These are phyloP conservation scores for Xerocomellus chrysenteron DNA, from an alignment of 768 basidiomycete genomes.

Conservation along the genomic window DNA sequence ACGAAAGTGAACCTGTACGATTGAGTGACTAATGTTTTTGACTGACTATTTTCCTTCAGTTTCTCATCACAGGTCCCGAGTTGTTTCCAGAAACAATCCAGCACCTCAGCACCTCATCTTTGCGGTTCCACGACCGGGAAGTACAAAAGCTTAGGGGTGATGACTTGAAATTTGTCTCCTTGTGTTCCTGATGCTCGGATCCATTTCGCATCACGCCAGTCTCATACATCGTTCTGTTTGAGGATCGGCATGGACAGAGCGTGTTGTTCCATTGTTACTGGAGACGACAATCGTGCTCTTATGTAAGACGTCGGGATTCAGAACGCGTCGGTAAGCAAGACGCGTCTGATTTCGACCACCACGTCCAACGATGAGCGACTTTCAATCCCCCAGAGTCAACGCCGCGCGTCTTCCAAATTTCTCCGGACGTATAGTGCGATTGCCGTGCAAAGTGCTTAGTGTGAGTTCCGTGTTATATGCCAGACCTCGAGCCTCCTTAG, in stretches of 20 bases:
- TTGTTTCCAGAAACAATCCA: constrained; percentile 2
- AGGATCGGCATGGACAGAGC: neutral
- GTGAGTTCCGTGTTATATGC: constrained; percentile 31
- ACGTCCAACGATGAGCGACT: constrained; percentile 23
- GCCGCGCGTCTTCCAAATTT: constrained; percentile 54
- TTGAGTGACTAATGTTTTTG: neutral
- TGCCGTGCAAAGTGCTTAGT: constrained; percentile 61
- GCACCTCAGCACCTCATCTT: neutral
- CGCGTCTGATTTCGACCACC: constrained; percentile 4
- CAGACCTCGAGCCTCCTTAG: neutral
- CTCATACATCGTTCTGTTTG: neutral
- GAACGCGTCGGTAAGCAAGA: constrained; percentile 11
- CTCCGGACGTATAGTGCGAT: constrained; percentile 52
- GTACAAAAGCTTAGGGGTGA: neutral
- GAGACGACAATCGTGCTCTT: too few relatives aligned
- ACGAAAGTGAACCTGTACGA: neutral
- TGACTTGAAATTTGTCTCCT: neutral
- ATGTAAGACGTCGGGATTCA: too few relatives aligned
- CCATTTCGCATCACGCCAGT: neutral
- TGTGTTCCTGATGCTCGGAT: neutral
- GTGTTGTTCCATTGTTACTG: neutral
- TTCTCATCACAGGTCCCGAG: neutral
- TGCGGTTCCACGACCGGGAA: neutral
- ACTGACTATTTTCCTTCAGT: constrained; percentile 2
- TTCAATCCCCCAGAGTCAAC: constrained; percentile 56